Evolutionary conservation across 805 yeast species (phyloP).

Genomic region (Myxozyma udenii): DNA sequence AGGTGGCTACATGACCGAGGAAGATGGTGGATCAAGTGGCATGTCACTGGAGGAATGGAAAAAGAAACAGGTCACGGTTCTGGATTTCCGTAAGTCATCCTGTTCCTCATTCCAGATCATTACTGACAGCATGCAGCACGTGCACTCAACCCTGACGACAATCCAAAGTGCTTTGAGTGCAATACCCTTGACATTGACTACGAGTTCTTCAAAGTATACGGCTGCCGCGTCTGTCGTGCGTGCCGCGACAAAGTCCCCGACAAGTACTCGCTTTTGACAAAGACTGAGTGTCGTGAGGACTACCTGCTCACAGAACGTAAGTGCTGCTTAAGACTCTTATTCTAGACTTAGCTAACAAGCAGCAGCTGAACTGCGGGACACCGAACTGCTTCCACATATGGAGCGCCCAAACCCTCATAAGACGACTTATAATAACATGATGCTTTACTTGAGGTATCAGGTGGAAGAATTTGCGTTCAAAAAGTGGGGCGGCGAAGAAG

Average conservation of each 20-base stretch:
- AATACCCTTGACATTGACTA: conserved; percentile 69
- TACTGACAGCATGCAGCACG: conserved; percentile 44
- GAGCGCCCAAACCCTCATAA: conserved; percentile 95
- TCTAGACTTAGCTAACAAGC: neutral
- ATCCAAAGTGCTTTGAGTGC: conserved; percentile 85
- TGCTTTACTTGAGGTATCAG: conserved; percentile 80
- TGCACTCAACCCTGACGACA: conserved; percentile 68
- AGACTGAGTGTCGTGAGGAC: conserved; percentile 92
- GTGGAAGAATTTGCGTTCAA: conserved; percentile 90
- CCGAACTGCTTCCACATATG: conserved; percentile 61
- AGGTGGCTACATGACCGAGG: conserved; percentile 75
- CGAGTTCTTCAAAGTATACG: conserved; percentile 64
- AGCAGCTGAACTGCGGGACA: conserved; percentile 69
- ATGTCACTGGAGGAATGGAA: conserved; percentile 55
- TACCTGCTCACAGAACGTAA: conserved; percentile 79
- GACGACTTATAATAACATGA: conserved; percentile 85
- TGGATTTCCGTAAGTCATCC: conserved; percentile 20
- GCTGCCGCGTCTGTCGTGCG: conserved; percentile 69
- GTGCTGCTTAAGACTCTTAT: neutral
- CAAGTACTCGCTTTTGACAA: conserved; percentile 84
- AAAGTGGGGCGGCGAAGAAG: conserved; percentile 92
- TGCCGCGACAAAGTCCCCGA: conserved; percentile 76
- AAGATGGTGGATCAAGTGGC: conserved; percentile 36
- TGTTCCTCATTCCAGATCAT: neutral
- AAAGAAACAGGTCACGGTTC: conserved; percentile 44